Percentiles rank a stretch among this genome's conserved stretches.
Evolutionary conservation across 225 moss, liverwort and hornwort species (phyloP).

Genomic region (Sphagnum contortum): DNA sequence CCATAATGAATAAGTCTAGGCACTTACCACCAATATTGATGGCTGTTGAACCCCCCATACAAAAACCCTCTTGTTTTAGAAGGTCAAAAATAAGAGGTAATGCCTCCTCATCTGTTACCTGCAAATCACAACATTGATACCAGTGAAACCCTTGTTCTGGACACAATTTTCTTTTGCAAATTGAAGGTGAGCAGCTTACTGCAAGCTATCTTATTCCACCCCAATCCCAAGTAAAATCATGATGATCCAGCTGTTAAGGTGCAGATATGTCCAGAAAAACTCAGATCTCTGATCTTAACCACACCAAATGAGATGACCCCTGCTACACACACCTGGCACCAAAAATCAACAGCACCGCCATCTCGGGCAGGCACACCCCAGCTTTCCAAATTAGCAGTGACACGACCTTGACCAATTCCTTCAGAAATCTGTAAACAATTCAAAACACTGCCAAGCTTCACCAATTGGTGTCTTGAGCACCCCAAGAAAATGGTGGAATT

Average conservation of each 20-base stretch:
- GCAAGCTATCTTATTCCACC: no score
- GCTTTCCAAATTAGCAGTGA: constrained; percentile 69
- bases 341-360: constrained; percentile 80
- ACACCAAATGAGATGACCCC: no score
- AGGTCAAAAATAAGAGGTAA: constrained; percentile 84
- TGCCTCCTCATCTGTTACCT: constrained; percentile 85
- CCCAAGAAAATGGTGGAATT: no score
- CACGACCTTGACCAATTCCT: constrained; percentile 94
- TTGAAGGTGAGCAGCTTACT: no score
- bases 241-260: no score
- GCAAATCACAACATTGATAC: background rate
- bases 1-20: background rate
- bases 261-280: no score
- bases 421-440: constrained; percentile 54
- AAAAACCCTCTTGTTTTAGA: constrained; percentile 92
- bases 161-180: no score
- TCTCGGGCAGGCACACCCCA: constrained; percentile 72
- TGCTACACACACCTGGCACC: constrained; percentile 60
- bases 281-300: no score
- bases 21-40: constrained; percentile 60
- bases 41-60: constrained; percentile 86
- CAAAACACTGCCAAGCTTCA: no score
- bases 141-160: no score
- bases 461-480: no score
- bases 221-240: no score